Evolutionary conservation across 768 basidiomycete species (phyloP).

Genomic region (Boletus insuetus): DNA sequence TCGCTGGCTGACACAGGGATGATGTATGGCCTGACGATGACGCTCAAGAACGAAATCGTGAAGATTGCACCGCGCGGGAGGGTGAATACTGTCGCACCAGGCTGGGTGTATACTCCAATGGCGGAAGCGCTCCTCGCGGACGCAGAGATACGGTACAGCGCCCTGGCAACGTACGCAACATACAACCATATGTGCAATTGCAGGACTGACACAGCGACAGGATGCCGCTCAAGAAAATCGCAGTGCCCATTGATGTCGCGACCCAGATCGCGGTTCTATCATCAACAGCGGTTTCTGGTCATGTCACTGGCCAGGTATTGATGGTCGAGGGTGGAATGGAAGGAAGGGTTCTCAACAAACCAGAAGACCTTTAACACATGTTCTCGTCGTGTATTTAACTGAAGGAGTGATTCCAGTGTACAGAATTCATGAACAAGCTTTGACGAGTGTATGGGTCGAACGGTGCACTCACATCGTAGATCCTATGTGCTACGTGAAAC

Average conservation of each 20-base stretch:
- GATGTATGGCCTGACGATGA: conserved; percentile 68
- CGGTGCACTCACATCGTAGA: not conserved
- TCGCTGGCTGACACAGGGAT: conserved; percentile 40
- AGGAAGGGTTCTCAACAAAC: conserved; percentile 49
- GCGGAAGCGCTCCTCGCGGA: conserved; percentile 56
- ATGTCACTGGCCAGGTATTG: conserved; percentile 67
- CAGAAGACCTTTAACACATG: conserved; percentile 19
- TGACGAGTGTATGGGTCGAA: not conserved
- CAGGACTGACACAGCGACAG: conserved; percentile 30
- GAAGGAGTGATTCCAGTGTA: not conserved
- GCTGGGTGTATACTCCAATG: conserved; percentile 67
- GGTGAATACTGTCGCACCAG: conserved; percentile 70
- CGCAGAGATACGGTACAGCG: conserved; percentile 50
- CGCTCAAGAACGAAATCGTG: conserved; percentile 80
- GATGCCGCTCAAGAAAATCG: conserved; percentile 69
- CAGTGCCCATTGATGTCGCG: conserved; percentile 59
- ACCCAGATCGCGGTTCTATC: conserved; percentile 61
- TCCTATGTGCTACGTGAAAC: not conserved
- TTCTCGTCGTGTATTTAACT: too few species aligned
- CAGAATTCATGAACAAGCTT: too few species aligned
- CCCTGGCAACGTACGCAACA: conserved; percentile 61
- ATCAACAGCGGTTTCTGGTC: conserved; percentile 60
- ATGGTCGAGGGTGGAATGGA: conserved; percentile 82
- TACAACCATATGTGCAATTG: not conserved
- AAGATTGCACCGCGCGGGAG: conserved; percentile 66